These are phyloP conservation scores for Pleoardoris graminearum DNA, from an alignment of 2,329 filamentous ascomycete genomes.

Conservation along the genomic window DNA sequence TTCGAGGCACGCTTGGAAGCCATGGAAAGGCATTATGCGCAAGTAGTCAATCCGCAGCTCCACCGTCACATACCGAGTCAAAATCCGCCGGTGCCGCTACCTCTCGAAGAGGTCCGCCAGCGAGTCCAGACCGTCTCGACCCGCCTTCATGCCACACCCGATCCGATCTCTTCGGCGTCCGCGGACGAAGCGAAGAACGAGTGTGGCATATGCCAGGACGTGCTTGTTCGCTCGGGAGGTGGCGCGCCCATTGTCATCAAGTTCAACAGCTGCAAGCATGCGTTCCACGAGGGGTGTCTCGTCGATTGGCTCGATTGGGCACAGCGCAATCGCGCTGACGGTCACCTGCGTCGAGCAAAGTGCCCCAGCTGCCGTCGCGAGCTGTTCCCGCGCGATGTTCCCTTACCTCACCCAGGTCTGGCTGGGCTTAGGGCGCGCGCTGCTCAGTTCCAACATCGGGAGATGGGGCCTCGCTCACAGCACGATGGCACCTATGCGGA, in stretches of 20 bases:
- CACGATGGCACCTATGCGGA: no score
- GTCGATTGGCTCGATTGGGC: not conserved
- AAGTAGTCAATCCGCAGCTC: no score
- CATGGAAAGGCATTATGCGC: no score
- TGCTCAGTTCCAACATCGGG: no score
- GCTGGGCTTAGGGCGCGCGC: no score
- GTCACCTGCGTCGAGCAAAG: not conserved
- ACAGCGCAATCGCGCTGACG: not conserved
- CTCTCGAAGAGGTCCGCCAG: not conserved
- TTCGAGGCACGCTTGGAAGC: no score
- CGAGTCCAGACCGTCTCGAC: not conserved
- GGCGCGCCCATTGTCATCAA: not conserved
- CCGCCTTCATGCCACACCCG: not conserved
- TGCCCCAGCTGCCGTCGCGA: not conserved
- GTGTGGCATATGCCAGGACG: not conserved
- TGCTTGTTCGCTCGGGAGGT: not conserved
- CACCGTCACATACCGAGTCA: no score
- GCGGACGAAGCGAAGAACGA: slow-evolving; percentile 2
- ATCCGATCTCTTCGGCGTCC: not conserved
- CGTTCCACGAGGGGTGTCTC: not conserved
- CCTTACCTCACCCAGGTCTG: not conserved
- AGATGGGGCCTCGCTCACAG: no score
- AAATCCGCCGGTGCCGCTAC: not conserved
- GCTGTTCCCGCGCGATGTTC: not conserved
- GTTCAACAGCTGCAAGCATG: not conserved